A percentile compares a stretch with the other conserved stretches of the same genome.
Conservation (phyloP, 2,329 filamentous ascomycete species). For the Cercospora sp. region DNA sequence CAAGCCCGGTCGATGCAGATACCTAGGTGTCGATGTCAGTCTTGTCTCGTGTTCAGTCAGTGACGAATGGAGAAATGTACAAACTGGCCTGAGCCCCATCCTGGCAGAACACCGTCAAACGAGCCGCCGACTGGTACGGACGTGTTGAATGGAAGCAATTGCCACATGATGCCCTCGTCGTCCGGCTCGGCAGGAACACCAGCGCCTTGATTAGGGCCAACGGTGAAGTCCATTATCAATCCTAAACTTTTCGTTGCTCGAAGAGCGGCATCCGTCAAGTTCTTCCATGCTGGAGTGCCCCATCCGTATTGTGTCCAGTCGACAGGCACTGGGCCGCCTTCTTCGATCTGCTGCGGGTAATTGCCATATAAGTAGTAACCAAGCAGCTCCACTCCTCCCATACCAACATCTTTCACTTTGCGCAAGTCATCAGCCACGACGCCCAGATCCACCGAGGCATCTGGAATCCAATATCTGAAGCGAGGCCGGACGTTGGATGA, state of each 20-base stretch:
- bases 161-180: slow-evolving; percentile 40
- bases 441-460: slow-evolving; percentile 38
- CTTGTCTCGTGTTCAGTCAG: slow-evolving; percentile 15
- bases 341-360: slow-evolving; percentile 23
- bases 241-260: slow-evolving; percentile 40
- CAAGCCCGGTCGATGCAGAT: slow-evolving; percentile 24
- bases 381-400: slow-evolving; percentile 44
- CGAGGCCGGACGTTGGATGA: slow-evolving; percentile 35
- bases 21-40: slow-evolving; percentile 2
- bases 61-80: slow-evolving; percentile 26
- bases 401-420: slow-evolving; percentile 37
- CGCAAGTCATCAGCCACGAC: slow-evolving; percentile 39
- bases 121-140: slow-evolving; percentile 34
- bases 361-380: slow-evolving; percentile 45
- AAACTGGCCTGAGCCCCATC: slow-evolving; percentile 42
- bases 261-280: slow-evolving; percentile 37
- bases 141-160: slow-evolving; percentile 37
- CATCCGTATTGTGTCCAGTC: slow-evolving; percentile 46
- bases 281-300: slow-evolving; percentile 41
- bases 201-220: slow-evolving; percentile 52
- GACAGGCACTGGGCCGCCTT: slow-evolving; percentile 29
- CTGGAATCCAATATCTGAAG: slow-evolving; percentile 45
- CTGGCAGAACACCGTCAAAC: slow-evolving; percentile 40
- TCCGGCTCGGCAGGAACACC: slow-evolving; percentile 45
- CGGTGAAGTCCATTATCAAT: slow-evolving; percentile 48